A percentile compares a stretch with the other conserved stretches of the same genome.
Evolutionary conservation across 441 rosid genomes (phyloP).

Genomic region (Arabidopsis lyrata): DNA sequence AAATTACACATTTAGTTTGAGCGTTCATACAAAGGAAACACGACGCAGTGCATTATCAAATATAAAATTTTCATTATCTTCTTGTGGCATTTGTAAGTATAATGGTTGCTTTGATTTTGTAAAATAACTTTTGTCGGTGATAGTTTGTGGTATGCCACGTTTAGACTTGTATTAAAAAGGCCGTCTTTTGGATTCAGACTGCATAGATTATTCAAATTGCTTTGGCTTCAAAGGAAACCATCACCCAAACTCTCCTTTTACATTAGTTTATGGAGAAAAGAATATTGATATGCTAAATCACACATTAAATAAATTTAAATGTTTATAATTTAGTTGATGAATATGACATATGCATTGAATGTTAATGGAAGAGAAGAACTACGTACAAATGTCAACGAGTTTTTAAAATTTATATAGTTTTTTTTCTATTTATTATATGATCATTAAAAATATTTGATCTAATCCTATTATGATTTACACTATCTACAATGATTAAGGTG

Average conservation of each 20-base stretch:
- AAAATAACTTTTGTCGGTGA: background rate
- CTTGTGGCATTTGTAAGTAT: background rate
- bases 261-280: background rate
- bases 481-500: too few species aligned
- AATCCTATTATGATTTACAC: too few species aligned
- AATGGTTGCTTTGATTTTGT: background rate
- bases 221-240: background rate
- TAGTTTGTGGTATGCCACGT: background rate
- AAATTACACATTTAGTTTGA: too few species aligned
- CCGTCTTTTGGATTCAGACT: background rate
- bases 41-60: background rate
- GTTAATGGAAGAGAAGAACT: background rate
- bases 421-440: too few species aligned
- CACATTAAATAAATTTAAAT: background rate
- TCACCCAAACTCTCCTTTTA: background rate
- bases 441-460: too few species aligned
- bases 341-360: background rate
- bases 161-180: background rate
- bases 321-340: background rate
- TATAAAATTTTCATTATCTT: background rate
- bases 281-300: background rate
- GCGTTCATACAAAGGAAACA: too few species aligned
- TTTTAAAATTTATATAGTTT: background rate
- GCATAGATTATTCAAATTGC: too few species aligned
- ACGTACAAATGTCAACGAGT: background rate